phyloP scores from a whole-genome alignment of 805 yeast genomes.

The Cyberlindnera americana region DNA sequence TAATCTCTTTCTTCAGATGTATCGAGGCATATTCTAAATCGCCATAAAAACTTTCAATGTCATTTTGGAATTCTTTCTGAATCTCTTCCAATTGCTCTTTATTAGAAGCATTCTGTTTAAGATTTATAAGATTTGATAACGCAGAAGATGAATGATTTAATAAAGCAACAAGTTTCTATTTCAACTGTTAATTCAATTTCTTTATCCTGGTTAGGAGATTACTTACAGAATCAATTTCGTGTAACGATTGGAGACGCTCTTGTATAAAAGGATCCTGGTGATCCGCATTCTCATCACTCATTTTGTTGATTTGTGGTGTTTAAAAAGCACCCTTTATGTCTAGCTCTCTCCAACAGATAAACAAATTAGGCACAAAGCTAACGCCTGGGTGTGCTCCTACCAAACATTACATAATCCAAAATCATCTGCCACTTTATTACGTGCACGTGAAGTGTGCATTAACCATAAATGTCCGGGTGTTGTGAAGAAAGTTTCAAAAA shows the following conservation, averaged over 20 bases:
- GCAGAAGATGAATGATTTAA: conserved; percentile 47
- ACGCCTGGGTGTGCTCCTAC: no score
- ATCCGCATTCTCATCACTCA: conserved; percentile 2
- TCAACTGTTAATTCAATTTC: neutral
- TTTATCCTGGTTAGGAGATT: neutral
- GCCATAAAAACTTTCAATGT: conserved; percentile 46
- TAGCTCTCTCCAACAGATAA: no score
- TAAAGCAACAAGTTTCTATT: conserved; percentile 44
- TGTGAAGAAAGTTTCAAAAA: no score
- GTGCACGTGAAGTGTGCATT: no score
- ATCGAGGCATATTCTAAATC: conserved; percentile 57
- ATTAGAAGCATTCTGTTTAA: conserved; percentile 29
- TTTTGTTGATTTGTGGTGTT: neutral
- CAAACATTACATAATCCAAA: no score
- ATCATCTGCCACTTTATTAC: neutral
- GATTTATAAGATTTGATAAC: conserved; percentile 37
- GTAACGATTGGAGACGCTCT: conserved; percentile 48
- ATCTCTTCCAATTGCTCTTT: conserved; percentile 23
- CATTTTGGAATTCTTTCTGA: conserved; percentile 39
- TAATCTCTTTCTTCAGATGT: conserved; percentile 61
- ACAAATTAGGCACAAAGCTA: no score
- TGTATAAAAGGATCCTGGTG: conserved; percentile 38
- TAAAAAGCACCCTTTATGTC: no score
- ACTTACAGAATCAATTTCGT: conserved; percentile 43
- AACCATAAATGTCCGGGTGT: neutral